These are phyloP conservation scores for Boechera divaricarpa DNA, from an alignment of 345 rosid genomes.

Conservation along the genomic window DNA sequence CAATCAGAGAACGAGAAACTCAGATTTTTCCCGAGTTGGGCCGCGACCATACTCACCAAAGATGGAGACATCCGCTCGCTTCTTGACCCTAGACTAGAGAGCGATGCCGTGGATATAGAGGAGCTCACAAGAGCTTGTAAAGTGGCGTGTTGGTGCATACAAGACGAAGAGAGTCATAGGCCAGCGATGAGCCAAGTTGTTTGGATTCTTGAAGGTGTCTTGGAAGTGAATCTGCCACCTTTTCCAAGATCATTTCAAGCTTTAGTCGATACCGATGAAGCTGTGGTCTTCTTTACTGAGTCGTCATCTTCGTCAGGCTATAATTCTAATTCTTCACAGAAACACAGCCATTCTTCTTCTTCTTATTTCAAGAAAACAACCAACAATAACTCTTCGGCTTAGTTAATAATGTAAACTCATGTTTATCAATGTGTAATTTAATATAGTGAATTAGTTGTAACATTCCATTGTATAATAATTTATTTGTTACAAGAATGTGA, in stretches of 20 bases:
- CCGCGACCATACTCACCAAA: conserved; percentile 52
- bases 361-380: conserved; percentile 29
- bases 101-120: conserved; percentile 52
- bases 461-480: conserved; percentile 14
- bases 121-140: conserved; percentile 68
- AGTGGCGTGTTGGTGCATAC: conserved; percentile 89
- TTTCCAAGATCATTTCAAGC: conserved; percentile 67
- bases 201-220: conserved; percentile 78
- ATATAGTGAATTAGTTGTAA: background rate
- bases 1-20: conserved; percentile 54
- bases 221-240: conserved; percentile 64
- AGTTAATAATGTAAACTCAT: conserved; percentile 10
- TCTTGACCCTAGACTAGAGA: conserved; percentile 60
- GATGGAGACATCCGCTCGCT: conserved; percentile 58
- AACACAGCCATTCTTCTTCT: conserved; percentile 34
- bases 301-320: conserved; percentile 39
- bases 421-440: background rate
- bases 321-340: conserved; percentile 41
- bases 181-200: conserved; percentile 87
- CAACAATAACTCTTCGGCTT: conserved; percentile 22
- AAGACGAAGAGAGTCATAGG: conserved; percentile 75
- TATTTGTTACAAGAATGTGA: background rate
- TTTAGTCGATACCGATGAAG: conserved; percentile 42
- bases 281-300: conserved; percentile 45
- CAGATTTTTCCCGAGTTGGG: conserved; percentile 68